A percentile compares a stretch with the other conserved stretches of the same genome.
Evolutionary conservation across 345 rosid genomes (phyloP).

Genomic region (Salix viminalis): DNA sequence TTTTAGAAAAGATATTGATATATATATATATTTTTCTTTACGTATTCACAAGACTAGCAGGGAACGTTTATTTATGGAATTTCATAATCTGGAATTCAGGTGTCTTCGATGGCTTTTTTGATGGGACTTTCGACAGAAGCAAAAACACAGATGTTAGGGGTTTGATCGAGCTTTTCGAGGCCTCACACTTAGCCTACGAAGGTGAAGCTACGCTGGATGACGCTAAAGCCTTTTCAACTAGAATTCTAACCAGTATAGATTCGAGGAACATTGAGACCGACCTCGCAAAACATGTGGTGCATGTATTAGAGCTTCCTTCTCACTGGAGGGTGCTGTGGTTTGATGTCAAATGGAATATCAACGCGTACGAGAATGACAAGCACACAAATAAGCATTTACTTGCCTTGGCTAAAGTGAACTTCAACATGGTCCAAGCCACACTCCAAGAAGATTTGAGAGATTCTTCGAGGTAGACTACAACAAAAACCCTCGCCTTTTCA

Average conservation of each 20-base stretch:
- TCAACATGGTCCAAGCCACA: slow-evolving; percentile 40
- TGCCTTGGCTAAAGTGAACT: slow-evolving; percentile 41
- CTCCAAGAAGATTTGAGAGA: slow-evolving; percentile 44
- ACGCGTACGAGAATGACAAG: slow-evolving; percentile 2
- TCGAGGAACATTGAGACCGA: background rate
- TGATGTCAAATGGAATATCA: slow-evolving; percentile 43
- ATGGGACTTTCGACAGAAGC: slow-evolving; percentile 11
- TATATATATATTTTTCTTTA: too few relatives aligned
- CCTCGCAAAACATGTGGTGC: slow-evolving; percentile 12
- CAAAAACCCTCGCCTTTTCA: too few relatives aligned
- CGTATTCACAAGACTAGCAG: too few relatives aligned
- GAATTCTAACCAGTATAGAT: slow-evolving; percentile 1
- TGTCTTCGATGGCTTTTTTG: slow-evolving; percentile 26
- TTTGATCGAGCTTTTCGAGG: slow-evolving; percentile 42
- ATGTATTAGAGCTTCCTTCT: slow-evolving; percentile 37
- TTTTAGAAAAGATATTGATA: too few relatives aligned
- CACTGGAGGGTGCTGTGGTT: slow-evolving; percentile 49
- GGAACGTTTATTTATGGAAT: too few relatives aligned
- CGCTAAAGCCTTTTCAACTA: slow-evolving; percentile 21
- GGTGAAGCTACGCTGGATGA: slow-evolving; percentile 33
- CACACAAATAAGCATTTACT: slow-evolving; percentile 5
- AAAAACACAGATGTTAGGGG: slow-evolving; percentile 26
- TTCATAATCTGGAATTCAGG: slow-evolving; percentile 20
- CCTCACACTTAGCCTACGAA: slow-evolving; percentile 34
- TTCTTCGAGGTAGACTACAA: slow-evolving; percentile 29